phyloP scores from a whole-genome alignment of 2,329 filamentous ascomycete species.

The Elsinoe australis region DNA sequence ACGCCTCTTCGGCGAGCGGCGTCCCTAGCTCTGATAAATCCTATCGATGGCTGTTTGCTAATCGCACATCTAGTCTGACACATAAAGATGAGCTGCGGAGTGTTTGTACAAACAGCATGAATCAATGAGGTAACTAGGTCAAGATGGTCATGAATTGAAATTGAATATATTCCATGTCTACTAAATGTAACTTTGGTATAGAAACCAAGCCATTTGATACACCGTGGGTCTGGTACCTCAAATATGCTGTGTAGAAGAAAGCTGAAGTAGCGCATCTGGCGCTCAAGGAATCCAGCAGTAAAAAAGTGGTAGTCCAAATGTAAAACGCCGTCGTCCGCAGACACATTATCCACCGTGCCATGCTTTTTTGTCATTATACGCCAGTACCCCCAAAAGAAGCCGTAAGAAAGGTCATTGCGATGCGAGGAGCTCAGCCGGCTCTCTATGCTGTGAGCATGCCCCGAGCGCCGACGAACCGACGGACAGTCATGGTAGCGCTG shows the following conservation, averaged over 20 bases:
- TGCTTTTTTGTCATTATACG: slow-evolving; percentile 16
- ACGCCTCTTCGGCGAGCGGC: too few species aligned
- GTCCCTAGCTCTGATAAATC: too few species aligned
- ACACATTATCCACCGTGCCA: slow-evolving; percentile 15
- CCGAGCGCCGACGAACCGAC: slow-evolving; percentile 28
- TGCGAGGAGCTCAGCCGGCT: not conserved
- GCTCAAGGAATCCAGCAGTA: slow-evolving; percentile 9
- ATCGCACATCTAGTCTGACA: too few species aligned
- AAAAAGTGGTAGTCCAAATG: not conserved
- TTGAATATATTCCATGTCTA: too few species aligned
- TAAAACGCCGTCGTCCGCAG: slow-evolving; percentile 15
- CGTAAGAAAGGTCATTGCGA: slow-evolving; percentile 1
- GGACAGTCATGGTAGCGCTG: slow-evolving; percentile 30
- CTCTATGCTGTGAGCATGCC: slow-evolving; percentile 19
- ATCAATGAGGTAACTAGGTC: too few species aligned
- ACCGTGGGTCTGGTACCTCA: not conserved
- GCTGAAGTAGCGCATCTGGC: slow-evolving; percentile 1
- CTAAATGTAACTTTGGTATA: too few species aligned
- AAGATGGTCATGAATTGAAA: too few species aligned
- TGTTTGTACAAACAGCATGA: too few species aligned
- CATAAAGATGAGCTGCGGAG: too few species aligned
- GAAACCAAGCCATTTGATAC: too few species aligned
- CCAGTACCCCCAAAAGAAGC: slow-evolving; percentile 1
- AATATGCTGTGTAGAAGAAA: not conserved
- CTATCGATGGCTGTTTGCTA: too few species aligned